Evolutionary conservation across 768 basidiomycete genomes (phyloP), one percentile per base, ranked within the genome.

Genomic region (Rhodocollybia butyracea): DNA sequence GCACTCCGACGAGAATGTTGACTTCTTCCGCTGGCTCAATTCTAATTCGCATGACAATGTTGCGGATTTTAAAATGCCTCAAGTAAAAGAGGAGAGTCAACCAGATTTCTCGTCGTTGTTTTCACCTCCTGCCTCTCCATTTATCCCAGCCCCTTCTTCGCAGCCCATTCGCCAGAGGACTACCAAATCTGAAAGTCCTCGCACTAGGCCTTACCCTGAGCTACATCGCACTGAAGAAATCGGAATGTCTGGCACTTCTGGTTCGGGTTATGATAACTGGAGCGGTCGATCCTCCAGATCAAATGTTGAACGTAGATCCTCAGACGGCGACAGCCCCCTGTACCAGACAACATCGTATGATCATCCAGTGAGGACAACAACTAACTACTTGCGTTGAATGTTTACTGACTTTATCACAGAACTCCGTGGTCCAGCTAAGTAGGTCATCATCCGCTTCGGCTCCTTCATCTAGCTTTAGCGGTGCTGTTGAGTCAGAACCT

Each of bases 11-110:
- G 55, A 50, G 48, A 50, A 32, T 50, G 48, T 61, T 57, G 60
- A 70, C 64, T 65, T 74, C 73, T 68, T 53, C 43, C 60, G 70
- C 65, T 71, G 70, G 71, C 60, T 67, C 55, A 43, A 60, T 53
- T 61, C 58, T 55, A 52, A 64, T 59, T 51, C 66, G 54, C 63
- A 62, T 52, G 57, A 58, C 52, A 51, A 56, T 57, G 59, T 55
- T 58, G 61, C 55, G 47, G 65, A 65, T 68, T 76, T 81, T 77
- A 79, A 83, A 78, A 70, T 74, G 53, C 53, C 41, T 10, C 42
- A 54, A 34, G 53, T 54, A 13, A 54, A 54, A 46, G 53, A 32
- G 61, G 78, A 81, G 66, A 59, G 67, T 53, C 71, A 75, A 55
- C 65, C 68, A 39, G 64, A 66, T 55, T 67, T 67, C 50, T 64